phyloP scores from a whole-genome alignment of 75 land plant species.

The Larix kaempferi region DNA sequence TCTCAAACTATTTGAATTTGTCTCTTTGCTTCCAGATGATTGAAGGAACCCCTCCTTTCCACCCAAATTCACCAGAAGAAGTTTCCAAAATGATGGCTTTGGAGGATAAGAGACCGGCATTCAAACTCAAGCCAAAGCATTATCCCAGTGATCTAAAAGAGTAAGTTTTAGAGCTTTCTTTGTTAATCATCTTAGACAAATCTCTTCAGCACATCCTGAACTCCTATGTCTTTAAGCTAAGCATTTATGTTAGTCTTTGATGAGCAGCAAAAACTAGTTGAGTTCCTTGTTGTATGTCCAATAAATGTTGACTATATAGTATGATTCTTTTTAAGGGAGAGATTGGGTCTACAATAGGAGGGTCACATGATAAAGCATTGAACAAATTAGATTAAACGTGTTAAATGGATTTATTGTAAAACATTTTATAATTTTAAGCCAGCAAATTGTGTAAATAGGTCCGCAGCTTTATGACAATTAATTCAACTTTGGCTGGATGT shows the following conservation, averaged over 20 bases:
- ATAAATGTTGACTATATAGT: neutral
- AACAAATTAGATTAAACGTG: neutral
- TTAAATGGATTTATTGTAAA: neutral
- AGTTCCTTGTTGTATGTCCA: neutral
- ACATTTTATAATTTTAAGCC: neutral
- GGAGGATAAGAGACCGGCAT: slow-evolving; percentile 71
- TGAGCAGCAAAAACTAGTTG: neutral
- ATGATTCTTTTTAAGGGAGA: neutral
- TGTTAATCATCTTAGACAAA: neutral
- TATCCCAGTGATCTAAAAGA: slow-evolving; percentile 74
- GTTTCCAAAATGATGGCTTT: slow-evolving; percentile 49
- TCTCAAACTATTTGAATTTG: neutral
- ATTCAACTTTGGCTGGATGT: slow-evolving; percentile 2
- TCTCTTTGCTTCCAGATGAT: slow-evolving; percentile 58
- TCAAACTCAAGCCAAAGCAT: slow-evolving; percentile 54
- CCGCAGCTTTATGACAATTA: neutral
- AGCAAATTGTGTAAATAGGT: neutral
- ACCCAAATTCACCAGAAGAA: slow-evolving; percentile 62
- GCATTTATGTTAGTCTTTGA: neutral
- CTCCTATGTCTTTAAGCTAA: neutral
- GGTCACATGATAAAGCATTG: neutral
- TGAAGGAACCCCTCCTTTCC: slow-evolving; percentile 74
- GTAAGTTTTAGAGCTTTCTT: slow-evolving; percentile 36
- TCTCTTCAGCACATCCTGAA: neutral
- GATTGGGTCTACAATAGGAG: neutral